Percentiles rank a stretch among this genome's conserved stretches.
Evolutionary conservation across 495 filamentous ascomycete species (phyloP).

Genomic region (Neurospora sp.): DNA sequence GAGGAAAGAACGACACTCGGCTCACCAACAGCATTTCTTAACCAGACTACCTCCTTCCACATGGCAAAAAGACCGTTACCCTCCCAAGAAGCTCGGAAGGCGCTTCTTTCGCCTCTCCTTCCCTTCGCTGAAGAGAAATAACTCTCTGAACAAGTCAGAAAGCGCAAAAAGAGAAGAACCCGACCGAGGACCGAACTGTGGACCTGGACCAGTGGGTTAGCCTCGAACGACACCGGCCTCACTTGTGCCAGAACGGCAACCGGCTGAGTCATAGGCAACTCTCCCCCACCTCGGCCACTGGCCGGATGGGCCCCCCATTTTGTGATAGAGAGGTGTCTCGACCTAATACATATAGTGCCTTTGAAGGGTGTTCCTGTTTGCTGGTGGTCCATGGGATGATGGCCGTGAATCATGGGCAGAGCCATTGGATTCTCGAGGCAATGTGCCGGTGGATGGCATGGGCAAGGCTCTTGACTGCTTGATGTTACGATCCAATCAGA

Average conservation of each 20-base stretch:
- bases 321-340: neutral
- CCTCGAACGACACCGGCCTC: neutral
- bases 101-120: neutral
- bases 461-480: neutral
- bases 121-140: too few relatives aligned
- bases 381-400: neutral
- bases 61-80: neutral
- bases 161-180: neutral
- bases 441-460: neutral
- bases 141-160: neutral
- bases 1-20: neutral
- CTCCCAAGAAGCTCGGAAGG: neutral
- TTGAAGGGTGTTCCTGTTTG: neutral
- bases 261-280: neutral
- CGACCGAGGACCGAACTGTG: neutral
- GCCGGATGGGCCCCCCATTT: neutral
- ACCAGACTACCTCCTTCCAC: neutral
- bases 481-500: too few relatives aligned
- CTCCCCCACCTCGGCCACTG: neutral
- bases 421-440: neutral
- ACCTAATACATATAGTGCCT: neutral
- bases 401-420: neutral
- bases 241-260: neutral
- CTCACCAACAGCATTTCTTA: neutral
- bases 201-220: neutral